Evolutionary conservation across 768 basidiomycete genomes (phyloP).

Genomic region (Leccinellum luteum): DNA sequence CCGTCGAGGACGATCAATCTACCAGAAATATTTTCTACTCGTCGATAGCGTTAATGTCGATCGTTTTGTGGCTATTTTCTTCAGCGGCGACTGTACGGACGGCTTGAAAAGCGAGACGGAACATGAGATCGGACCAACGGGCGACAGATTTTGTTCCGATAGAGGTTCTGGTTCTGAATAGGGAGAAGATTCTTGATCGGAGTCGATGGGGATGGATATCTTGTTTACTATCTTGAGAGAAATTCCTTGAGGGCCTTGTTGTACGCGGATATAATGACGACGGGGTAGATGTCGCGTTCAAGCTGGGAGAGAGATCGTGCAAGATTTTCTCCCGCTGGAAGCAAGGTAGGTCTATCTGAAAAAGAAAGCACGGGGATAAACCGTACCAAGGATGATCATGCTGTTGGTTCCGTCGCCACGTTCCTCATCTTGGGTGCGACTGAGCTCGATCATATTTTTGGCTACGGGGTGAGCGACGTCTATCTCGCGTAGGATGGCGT

Average conservation of each 20-base stretch:
- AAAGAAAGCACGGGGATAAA: background rate
- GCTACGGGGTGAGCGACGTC: slow-evolving; percentile 99
- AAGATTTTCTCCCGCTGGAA: slow-evolving; percentile 89
- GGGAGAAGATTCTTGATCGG: slow-evolving; percentile 91
- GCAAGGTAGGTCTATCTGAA: background rate
- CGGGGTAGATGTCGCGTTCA: slow-evolving; percentile 96
- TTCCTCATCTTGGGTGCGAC: slow-evolving; percentile 97
- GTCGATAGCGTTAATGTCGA: slow-evolving; percentile 96
- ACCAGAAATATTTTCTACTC: slow-evolving; percentile 96
- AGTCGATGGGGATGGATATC: slow-evolving; percentile 90
- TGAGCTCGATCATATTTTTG: slow-evolving; percentile 99
- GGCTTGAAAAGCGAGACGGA: slow-evolving; percentile 87
- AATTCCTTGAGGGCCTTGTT: slow-evolving; percentile 93
- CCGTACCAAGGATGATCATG: slow-evolving; percentile 92
- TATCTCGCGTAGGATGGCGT: slow-evolving; percentile 96
- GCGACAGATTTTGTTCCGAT: slow-evolving; percentile 98
- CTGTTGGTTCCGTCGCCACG: slow-evolving; percentile 98
- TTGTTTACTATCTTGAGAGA: slow-evolving; percentile 83
- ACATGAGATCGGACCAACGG: slow-evolving; percentile 98
- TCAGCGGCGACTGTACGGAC: slow-evolving; percentile 85
- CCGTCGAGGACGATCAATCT: slow-evolving; percentile 95
- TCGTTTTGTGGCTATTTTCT: slow-evolving; percentile 74
- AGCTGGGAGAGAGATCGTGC: slow-evolving; percentile 93
- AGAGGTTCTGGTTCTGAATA: slow-evolving; percentile 97
- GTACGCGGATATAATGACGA: slow-evolving; percentile 98